Evolutionary conservation across 2,329 filamentous ascomycete species (phyloP).

Genomic region (Alternaria ventricosa): DNA sequence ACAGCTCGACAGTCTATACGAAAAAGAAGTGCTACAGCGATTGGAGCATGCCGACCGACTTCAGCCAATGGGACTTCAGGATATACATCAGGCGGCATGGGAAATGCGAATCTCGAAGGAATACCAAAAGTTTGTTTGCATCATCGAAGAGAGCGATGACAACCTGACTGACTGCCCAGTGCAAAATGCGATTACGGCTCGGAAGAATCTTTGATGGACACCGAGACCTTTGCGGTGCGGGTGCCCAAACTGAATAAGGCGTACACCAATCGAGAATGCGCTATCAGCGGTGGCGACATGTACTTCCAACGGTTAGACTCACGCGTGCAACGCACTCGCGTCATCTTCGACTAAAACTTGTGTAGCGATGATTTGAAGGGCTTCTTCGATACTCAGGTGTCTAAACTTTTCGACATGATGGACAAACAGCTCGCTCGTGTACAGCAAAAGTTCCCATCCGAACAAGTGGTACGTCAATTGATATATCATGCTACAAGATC

Average conservation of each 20-base stretch:
- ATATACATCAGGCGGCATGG: conserved; percentile 43
- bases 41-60: conserved; percentile 28
- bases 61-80: conserved; percentile 24
- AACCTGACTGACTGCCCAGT: background rate
- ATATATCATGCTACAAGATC: background rate
- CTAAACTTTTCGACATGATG: conserved; percentile 38
- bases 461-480: conserved; percentile 31
- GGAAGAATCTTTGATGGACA: conserved; percentile 34
- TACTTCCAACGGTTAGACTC: conserved; percentile 9
- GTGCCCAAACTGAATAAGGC: conserved; percentile 35
- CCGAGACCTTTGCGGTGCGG: conserved; percentile 36
- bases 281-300: conserved; percentile 29
- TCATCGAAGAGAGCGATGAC: background rate
- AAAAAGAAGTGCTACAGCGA: conserved; percentile 27
- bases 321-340: background rate
- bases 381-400: conserved; percentile 27
- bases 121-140: conserved; percentile 34
- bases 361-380: conserved; percentile 25
- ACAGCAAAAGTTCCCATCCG: conserved; percentile 29
- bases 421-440: conserved; percentile 40
- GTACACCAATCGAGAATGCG: conserved; percentile 19
- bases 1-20: conserved; percentile 43
- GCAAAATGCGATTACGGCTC: conserved; percentile 44
- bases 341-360: conserved; percentile 13
- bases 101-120: conserved; percentile 46